A percentile compares a stretch with the other conserved stretches of the same genome.
Evolutionary conservation across 2,329 filamentous ascomycete species (phyloP).

Genomic region (Sphaceloma murrayae): DNA sequence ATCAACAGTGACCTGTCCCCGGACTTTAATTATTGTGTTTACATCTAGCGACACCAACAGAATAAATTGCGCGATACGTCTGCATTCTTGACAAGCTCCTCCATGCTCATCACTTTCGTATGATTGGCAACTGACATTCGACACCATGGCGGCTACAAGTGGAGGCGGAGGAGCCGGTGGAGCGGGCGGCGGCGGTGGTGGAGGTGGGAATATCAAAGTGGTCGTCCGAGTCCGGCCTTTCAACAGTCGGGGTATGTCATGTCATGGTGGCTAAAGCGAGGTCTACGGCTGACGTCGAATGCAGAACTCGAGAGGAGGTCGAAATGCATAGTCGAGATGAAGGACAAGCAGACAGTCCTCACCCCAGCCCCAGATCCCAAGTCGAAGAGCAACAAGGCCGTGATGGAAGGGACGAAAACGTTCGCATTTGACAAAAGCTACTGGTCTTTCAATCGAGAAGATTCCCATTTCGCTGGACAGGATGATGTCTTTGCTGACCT

Average conservation of each 20-base stretch:
- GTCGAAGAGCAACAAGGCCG: constrained; percentile 58
- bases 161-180: too few relatives aligned
- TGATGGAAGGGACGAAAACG: constrained; percentile 59
- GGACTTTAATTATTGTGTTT: too few relatives aligned
- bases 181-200: too few relatives aligned
- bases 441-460: constrained; percentile 87
- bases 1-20: constrained; percentile 11
- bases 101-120: too few relatives aligned
- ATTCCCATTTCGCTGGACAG: constrained; percentile 78
- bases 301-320: constrained; percentile 80
- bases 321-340: constrained; percentile 98
- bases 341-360: constrained; percentile 81
- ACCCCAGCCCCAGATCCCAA: constrained; percentile 49
- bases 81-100: too few relatives aligned
- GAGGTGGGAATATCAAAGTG: constrained; percentile 93
- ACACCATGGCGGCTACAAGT: constrained; percentile 12
- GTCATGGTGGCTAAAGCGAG: neutral
- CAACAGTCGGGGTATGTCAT: constrained; percentile 71
- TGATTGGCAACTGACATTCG: neutral
- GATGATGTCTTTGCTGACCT: constrained; percentile 81
- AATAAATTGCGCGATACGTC: too few relatives aligned
- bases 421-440: constrained; percentile 97
- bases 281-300: constrained; percentile 21
- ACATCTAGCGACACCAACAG: too few relatives aligned
- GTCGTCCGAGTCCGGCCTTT: constrained; percentile 95